phyloP scores from a whole-genome alignment of 768 basidiomycete genomes.

The Amanita rubescens region DNA sequence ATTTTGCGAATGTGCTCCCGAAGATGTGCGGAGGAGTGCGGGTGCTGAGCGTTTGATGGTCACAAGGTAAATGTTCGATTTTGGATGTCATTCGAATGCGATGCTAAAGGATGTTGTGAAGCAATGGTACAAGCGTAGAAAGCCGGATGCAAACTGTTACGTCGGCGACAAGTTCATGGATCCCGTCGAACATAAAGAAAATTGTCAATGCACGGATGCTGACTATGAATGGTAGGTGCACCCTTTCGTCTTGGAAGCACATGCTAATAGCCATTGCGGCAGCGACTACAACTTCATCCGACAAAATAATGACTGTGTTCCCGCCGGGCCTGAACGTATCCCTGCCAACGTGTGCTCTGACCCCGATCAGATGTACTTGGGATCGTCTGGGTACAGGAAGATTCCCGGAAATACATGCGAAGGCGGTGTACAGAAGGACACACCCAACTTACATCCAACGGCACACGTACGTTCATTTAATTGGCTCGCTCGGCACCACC shows the following conservation, averaged over 20 bases:
- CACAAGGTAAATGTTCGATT: slow-evolving; percentile 57
- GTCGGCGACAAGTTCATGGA: slow-evolving; percentile 87
- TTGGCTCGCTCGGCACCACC: background rate
- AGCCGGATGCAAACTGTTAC: slow-evolving; percentile 77
- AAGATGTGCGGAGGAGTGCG: slow-evolving; percentile 61
- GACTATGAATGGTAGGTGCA: slow-evolving; percentile 85
- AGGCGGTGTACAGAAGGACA: slow-evolving; percentile 66
- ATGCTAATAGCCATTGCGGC: slow-evolving; percentile 6
- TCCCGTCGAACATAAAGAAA: slow-evolving; percentile 75
- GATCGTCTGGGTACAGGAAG: slow-evolving; percentile 87
- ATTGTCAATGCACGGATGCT: slow-evolving; percentile 74
- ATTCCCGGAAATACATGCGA: slow-evolving; percentile 91
- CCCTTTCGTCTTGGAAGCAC: background rate
- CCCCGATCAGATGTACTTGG: slow-evolving; percentile 58
- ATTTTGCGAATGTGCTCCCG: slow-evolving; percentile 65
- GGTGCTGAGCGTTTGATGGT: slow-evolving; percentile 82
- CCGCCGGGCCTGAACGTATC: slow-evolving; percentile 83
- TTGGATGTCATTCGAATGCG: background rate
- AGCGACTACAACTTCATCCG: slow-evolving; percentile 90
- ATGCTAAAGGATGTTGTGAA: slow-evolving; percentile 21
- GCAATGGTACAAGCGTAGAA: slow-evolving; percentile 94
- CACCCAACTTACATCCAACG: slow-evolving; percentile 81
- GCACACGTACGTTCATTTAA: slow-evolving; percentile 54
- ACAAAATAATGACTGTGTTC: slow-evolving; percentile 66
- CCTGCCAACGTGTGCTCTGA: slow-evolving; percentile 64